Conservation (phyloP, 108 stramenopile species). For the Stephanodiscus minutulus region DNA sequence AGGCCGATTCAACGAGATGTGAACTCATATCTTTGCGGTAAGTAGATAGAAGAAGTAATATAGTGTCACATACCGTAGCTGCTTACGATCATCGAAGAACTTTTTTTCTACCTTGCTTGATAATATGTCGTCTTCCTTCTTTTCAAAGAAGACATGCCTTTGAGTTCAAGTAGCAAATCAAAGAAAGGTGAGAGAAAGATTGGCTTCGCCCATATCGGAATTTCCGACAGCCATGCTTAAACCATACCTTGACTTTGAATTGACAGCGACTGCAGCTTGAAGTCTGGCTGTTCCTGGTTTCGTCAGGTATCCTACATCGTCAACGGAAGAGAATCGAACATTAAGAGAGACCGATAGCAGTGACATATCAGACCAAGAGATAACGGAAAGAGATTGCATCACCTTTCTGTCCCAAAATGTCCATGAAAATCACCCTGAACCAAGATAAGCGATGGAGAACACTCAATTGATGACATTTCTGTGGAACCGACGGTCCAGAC, state of each 20-base stretch:
- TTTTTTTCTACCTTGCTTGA: conserved; percentile 19
- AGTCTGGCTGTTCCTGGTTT: conserved; percentile 43
- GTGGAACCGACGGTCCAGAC: conserved; percentile 23
- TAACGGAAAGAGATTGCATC: background rate
- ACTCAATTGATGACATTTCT: conserved; percentile 55
- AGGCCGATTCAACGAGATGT: background rate
- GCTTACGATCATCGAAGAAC: conserved; percentile 39
- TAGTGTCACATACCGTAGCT: too few relatives aligned
- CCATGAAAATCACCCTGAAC: conserved; percentile 58
- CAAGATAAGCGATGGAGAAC: conserved; percentile 63
- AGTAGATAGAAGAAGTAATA: too few relatives aligned
- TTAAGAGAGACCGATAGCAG: background rate
- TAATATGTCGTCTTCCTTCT: conserved; percentile 18
- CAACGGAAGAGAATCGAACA: background rate
- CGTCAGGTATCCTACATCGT: conserved; percentile 17
- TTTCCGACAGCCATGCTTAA: background rate
- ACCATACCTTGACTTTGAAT: conserved; percentile 36
- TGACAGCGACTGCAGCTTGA: conserved; percentile 38
- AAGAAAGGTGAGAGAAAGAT: background rate
- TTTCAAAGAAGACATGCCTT: conserved; percentile 44
- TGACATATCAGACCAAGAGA: too few relatives aligned
- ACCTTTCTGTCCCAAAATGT: conserved; percentile 59
- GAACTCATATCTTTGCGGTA: background rate
- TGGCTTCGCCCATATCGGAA: background rate
- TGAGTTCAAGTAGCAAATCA: background rate